These are phyloP conservation scores for Isabelozyma gotoi DNA, from an alignment of 805 yeast genomes.

Conservation along the genomic window DNA sequence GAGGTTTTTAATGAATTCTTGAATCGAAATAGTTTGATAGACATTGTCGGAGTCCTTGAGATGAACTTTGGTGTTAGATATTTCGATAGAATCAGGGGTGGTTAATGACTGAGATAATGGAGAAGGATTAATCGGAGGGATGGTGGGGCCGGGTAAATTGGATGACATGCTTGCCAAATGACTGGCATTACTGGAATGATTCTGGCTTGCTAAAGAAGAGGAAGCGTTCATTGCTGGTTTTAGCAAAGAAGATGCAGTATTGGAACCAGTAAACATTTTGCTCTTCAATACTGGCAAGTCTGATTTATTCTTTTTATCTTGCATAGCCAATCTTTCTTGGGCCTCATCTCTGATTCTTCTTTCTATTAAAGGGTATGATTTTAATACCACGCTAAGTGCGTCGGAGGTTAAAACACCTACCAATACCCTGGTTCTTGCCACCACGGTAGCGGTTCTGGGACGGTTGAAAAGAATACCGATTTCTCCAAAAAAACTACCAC, in stretches of 20 bases:
- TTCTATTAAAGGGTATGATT: constrained; percentile 64
- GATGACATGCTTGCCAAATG: constrained; percentile 5
- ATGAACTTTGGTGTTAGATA: constrained; percentile 4
- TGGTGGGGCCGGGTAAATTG: constrained; percentile 6
- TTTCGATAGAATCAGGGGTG: constrained; percentile 5
- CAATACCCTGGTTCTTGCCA: constrained; percentile 64
- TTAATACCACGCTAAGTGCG: constrained; percentile 56
- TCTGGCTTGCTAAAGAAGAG: not conserved
- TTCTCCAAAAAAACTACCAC: constrained; percentile 77
- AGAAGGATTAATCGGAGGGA: constrained; percentile 6
- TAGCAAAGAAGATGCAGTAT: not conserved
- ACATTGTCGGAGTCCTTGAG: constrained; percentile 26
- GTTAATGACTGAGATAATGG: not conserved
- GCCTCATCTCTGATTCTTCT: constrained; percentile 75
- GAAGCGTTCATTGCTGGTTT: not conserved
- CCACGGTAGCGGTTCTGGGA: constrained; percentile 78
- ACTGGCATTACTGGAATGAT: not conserved
- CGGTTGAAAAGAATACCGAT: constrained; percentile 74
- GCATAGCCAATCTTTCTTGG: constrained; percentile 72
- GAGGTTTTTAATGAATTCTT: constrained; percentile 56
- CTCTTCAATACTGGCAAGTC: not conserved
- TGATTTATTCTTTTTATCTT: constrained; percentile 54
- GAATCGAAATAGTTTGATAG: constrained; percentile 55
- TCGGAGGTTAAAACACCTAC: constrained; percentile 69
- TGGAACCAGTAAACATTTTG: not conserved